These are phyloP conservation scores for Leucocoprinus leucothites DNA, from an alignment of 768 basidiomycete genomes.

Conservation along the genomic window DNA sequence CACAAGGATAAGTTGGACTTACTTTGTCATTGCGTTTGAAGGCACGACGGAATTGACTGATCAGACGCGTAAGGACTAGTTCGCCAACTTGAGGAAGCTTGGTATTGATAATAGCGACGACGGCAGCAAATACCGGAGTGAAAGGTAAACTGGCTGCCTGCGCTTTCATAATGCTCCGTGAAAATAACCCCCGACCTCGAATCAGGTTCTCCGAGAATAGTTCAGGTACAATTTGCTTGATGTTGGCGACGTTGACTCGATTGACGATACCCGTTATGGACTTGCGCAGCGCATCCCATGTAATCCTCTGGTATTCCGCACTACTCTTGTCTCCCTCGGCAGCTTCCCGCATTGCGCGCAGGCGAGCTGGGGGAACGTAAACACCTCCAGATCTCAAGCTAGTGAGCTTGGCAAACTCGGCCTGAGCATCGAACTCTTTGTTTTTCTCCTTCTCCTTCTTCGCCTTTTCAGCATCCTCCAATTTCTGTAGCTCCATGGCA, in stretches of 20 bases:
- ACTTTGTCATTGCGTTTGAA: constrained; percentile 99
- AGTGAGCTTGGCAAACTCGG: constrained; percentile 87
- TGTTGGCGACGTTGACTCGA: constrained; percentile 95
- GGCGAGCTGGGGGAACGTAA: constrained; percentile 92
- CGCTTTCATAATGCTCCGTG: constrained; percentile 96
- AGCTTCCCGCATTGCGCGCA: constrained; percentile 86
- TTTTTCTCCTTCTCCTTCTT: constrained; percentile 23
- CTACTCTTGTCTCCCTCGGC: constrained; percentile 80
- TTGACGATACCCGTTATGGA: constrained; percentile 99
- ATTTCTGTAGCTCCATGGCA: constrained; percentile 63
- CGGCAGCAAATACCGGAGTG: constrained; percentile 93
- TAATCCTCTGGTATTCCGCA: constrained; percentile 88
- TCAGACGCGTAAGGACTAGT: constrained; percentile 79
- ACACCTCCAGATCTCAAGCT: constrained; percentile 87
- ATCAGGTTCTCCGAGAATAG: constrained; percentile 93
- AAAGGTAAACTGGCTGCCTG: constrained; percentile 96
- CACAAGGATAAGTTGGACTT: constrained; percentile 19
- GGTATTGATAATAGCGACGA: constrained; percentile 94
- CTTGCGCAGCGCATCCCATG: constrained; percentile 98
- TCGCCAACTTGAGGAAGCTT: constrained; percentile 97
- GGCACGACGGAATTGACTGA: constrained; percentile 91
- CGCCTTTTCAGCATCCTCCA: constrained; percentile 42
- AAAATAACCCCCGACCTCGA: constrained; percentile 88
- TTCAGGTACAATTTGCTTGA: constrained; percentile 90
- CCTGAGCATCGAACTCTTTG: constrained; percentile 65